A percentile compares a stretch with the other conserved stretches of the same genome.
These are phyloP conservation scores for Amylostereum areolatum DNA, from an alignment of 1,284 basidiomycete genomes.

Conservation along the genomic window DNA sequence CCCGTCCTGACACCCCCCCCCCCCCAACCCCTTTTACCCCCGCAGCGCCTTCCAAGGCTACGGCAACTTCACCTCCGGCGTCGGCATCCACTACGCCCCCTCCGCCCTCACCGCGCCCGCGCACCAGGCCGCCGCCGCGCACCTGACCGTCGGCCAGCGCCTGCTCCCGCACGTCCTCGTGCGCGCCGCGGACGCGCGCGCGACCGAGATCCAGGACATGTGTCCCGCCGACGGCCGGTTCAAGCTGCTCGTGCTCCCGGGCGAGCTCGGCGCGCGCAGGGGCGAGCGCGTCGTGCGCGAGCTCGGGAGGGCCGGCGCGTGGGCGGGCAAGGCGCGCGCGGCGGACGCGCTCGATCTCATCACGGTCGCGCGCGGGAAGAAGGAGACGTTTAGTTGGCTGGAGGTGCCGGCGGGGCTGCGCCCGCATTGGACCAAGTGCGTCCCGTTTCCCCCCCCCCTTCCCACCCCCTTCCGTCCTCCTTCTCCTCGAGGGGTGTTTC, in stretches of 20 bases:
- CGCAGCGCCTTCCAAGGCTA: conserved; percentile 52
- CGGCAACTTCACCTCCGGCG: conserved; percentile 57
- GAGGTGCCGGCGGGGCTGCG: conserved; percentile 46
- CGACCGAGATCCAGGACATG: conserved; percentile 64
- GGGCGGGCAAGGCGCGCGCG: conserved; percentile 13
- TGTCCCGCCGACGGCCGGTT: conserved; percentile 67
- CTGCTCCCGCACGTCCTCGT: conserved; percentile 54
- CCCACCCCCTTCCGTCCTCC: too few species aligned
- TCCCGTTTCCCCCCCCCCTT: not conserved
- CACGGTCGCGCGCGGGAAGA: conserved; percentile 41
- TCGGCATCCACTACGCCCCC: conserved; percentile 55
- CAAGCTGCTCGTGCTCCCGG: conserved; percentile 67
- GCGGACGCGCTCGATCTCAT: conserved; percentile 48
- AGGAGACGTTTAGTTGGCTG: conserved; percentile 40
- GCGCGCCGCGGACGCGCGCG: conserved; percentile 57
- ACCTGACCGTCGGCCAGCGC: conserved; percentile 53
- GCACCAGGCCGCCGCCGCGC: conserved; percentile 39
- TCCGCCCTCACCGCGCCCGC: conserved; percentile 43
- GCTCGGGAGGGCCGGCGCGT: conserved; percentile 27
- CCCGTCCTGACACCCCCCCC: not conserved
- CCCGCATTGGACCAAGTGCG: conserved; percentile 65
- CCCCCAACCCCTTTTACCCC: not conserved
- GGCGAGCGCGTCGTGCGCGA: conserved; percentile 31
- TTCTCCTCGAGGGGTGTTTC: too few species aligned
- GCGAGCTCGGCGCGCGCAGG: conserved; percentile 36